phyloP scores from a whole-genome alignment of 2,329 filamentous ascomycete genomes.

The Colletotrichum sansevieriae region DNA sequence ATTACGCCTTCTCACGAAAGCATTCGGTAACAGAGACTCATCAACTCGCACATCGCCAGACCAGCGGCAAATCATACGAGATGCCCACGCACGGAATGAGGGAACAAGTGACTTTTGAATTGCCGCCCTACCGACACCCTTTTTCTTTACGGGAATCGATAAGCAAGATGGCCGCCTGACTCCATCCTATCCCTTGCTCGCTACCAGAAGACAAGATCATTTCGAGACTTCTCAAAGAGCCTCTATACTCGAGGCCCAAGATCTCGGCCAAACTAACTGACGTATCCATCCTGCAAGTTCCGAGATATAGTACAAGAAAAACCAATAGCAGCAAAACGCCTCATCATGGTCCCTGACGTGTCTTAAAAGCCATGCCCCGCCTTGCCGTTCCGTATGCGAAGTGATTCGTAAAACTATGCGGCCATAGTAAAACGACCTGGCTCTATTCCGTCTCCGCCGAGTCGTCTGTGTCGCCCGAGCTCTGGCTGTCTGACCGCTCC shows the following conservation, averaged over 20 bases:
- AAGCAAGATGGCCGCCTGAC: constrained; percentile 32
- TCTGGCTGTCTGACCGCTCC: constrained; percentile 30
- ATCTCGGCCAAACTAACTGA: constrained; percentile 19
- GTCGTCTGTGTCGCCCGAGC: constrained; percentile 28
- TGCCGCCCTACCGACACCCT: constrained; percentile 30
- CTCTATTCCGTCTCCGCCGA: constrained; percentile 28
- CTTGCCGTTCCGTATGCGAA: constrained; percentile 19
- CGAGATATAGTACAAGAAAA: constrained; percentile 41
- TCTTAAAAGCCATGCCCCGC: constrained; percentile 7
- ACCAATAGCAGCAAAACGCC: constrained; percentile 36
- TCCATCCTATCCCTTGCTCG: constrained; percentile 35
- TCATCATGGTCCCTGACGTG: constrained; percentile 25
- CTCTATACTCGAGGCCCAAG: constrained; percentile 20
- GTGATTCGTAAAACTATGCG: background rate
- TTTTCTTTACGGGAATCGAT: constrained; percentile 30
- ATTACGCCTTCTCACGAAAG: background rate
- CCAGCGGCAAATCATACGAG: too few relatives aligned
- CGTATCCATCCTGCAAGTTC: constrained; percentile 32
- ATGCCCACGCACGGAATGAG: background rate
- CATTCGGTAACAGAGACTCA: background rate
- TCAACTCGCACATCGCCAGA: background rate
- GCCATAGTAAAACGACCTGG: constrained; percentile 3
- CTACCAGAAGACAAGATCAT: constrained; percentile 24
- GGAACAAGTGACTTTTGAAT: constrained; percentile 39
- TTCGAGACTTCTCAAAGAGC: constrained; percentile 12